Conservation (phyloP, 2,329 filamentous ascomycete species). For the Metarhizium guizhouense region DNA sequence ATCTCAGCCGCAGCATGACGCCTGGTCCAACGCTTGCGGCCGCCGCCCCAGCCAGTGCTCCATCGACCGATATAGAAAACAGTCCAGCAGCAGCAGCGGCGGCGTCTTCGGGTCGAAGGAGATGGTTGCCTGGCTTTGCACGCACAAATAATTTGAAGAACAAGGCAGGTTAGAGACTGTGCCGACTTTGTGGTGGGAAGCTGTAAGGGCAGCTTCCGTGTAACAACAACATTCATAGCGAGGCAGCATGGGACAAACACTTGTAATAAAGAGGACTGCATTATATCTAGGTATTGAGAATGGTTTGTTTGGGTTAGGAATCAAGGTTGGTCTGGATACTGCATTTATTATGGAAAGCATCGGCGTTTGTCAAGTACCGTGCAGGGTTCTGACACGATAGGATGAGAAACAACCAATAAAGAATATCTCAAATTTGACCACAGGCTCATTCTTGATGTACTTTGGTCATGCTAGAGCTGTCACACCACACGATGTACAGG, state of each 20-base stretch:
- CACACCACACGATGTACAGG: neutral
- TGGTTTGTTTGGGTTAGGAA: neutral
- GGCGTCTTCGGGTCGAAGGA: constrained; percentile 18
- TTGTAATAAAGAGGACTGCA: neutral
- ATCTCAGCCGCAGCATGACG: constrained; percentile 4
- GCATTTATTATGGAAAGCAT: neutral
- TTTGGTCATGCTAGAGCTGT: neutral
- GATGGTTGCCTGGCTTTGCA: constrained; percentile 27
- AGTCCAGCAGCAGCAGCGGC: neutral
- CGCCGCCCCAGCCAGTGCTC: constrained; percentile 6
- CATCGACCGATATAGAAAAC: constrained; percentile 1
- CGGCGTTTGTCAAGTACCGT: neutral
- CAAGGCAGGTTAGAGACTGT: constrained; percentile 9
- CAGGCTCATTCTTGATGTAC: neutral
- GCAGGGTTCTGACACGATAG: neutral
- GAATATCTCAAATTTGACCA: neutral
- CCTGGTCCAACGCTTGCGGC: constrained; percentile 2
- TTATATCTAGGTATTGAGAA: neutral
- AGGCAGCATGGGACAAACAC: no score
- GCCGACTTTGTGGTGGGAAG: neutral
- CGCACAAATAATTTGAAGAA: constrained; percentile 15
- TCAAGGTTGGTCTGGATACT: neutral
- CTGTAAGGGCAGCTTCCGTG: neutral
- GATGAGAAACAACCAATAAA: neutral
- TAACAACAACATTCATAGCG: neutral